phyloP scores from a whole-genome alignment of 768 basidiomycete species.

The Zangia roseola region DNA sequence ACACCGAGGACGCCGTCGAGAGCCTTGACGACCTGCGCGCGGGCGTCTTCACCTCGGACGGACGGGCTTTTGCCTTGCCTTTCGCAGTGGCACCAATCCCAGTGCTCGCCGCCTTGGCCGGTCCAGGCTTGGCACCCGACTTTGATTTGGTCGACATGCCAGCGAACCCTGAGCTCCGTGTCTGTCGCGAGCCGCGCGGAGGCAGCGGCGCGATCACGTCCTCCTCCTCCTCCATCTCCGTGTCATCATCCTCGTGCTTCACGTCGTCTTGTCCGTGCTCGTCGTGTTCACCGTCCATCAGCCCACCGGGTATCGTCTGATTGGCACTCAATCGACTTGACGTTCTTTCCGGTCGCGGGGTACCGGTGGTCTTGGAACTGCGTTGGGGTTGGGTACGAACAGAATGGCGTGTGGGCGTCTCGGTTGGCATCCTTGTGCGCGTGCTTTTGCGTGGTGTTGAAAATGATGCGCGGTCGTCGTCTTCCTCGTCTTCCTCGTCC shows the following conservation, averaged over 20 bases:
- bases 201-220: slow-evolving; percentile 37
- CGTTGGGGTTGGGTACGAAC: slow-evolving; percentile 11
- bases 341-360: not conserved
- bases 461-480: slow-evolving; percentile 4
- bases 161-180: slow-evolving; percentile 14
- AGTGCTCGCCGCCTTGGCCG: not conserved
- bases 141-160: slow-evolving; percentile 11
- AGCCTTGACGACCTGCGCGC: slow-evolving; percentile 40
- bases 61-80: slow-evolving; percentile 17
- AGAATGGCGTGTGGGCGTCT: slow-evolving; percentile 15
- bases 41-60: slow-evolving; percentile 24
- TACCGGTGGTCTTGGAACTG: slow-evolving; percentile 1
- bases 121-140: slow-evolving; percentile 1
- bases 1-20: slow-evolving; percentile 34
- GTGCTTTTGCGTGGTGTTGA: slow-evolving; percentile 14
- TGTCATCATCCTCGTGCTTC: slow-evolving; percentile 24
- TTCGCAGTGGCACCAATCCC: slow-evolving; percentile 1
- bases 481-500: slow-evolving; percentile 21
- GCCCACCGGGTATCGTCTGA: slow-evolving; percentile 43
- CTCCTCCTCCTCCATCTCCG: slow-evolving; percentile 29
- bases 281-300: slow-evolving; percentile 40
- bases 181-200: slow-evolving; percentile 19
- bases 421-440: slow-evolving; percentile 7
- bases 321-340: slow-evolving; percentile 9
- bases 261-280: slow-evolving; percentile 19